Base-by-base conservation (phyloP, 2,329 filamentous ascomycete genomes). In the Capronia epimyces region DNA sequence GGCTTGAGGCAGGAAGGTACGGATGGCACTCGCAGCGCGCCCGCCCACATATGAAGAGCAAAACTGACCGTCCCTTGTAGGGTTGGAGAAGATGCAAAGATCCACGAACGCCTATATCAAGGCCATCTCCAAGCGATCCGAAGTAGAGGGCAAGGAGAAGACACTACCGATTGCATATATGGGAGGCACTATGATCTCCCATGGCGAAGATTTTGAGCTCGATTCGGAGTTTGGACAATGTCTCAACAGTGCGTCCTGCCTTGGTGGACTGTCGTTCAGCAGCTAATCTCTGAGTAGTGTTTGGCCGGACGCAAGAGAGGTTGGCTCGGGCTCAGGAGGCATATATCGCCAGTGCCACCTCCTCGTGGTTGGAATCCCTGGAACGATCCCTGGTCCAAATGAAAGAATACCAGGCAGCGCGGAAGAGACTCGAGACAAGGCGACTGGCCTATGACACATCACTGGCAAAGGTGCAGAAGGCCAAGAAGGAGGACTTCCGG, bases 361-460 rank as follows among this genome's bases (percentile, higher is more conserved):
- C 81, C 27, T 86, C 80, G 66, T 96, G 91, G 91, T 76, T 95
- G 51, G 89, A 96, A 67, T 89, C 87, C n/a, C 75, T 95, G 18
- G 91, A 97, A 68, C 78, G 89, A 59, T 94, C 86, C 21, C 71
- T 95, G 46, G 84, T 88, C 29, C 93, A 95, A 78, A 91, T 97
- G 88, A 96, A 95, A 68, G 93, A 97, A 65, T 97, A 95, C 63
- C 89, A 96, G 85, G 77, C 80, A 59, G 82, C 91, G 44, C 86
- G 91, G 65, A 96, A 93, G 80, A 96, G 95, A 80, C 84, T 97
- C 59, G 93, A 97, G 67, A 87, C 76, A 64, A 84, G 91, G 52
- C 82, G 91, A 53, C 76, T 97, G 51, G 89, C 89, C 57, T 96
- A 95, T 68, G 91, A 97, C 67, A 86, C 91, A 27, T 90, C 87